phyloP scores from a whole-genome alignment of 768 basidiomycete species.

The Lactarius akahatsu region DNA sequence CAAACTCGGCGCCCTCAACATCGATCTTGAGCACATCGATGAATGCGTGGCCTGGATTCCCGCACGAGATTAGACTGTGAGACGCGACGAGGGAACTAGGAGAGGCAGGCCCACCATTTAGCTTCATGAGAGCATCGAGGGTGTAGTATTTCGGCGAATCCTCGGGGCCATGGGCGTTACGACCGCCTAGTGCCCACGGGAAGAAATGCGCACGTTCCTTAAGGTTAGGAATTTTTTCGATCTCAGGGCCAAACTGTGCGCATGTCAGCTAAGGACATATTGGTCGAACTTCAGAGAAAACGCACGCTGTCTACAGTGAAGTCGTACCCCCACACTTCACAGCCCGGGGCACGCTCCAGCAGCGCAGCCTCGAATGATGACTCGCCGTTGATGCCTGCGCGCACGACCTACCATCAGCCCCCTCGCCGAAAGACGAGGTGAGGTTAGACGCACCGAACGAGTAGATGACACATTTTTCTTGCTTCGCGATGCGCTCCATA shows the following conservation, averaged over 20 bases:
- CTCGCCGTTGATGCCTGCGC: slow-evolving; percentile 40
- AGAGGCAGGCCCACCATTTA: no score
- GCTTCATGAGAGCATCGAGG: no score
- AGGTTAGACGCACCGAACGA: slow-evolving; percentile 41
- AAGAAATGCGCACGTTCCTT: no score
- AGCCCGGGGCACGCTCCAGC: slow-evolving; percentile 42
- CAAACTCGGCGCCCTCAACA: slow-evolving; percentile 68
- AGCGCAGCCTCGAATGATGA: slow-evolving; percentile 50
- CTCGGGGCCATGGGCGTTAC: no score
- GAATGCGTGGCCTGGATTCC: slow-evolving; percentile 48
- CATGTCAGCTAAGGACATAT: no score
- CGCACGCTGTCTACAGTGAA: slow-evolving; percentile 39
- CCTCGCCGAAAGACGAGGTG: background rate
- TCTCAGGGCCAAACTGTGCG: slow-evolving; percentile 30
- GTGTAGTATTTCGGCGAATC: no score
- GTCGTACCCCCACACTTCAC: slow-evolving; percentile 44
- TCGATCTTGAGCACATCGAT: slow-evolving; percentile 74
- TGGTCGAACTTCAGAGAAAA: slow-evolving; percentile 7
- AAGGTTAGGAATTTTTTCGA: slow-evolving; percentile 19
- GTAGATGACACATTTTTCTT: slow-evolving; percentile 48
- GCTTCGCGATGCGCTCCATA: slow-evolving; percentile 43
- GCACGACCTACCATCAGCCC: slow-evolving; percentile 33
- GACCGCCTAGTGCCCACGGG: no score
- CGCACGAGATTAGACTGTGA: slow-evolving; percentile 24
- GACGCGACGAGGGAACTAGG: slow-evolving; percentile 6